Evolutionary conservation across 1,284 basidiomycete genomes (phyloP).

Genomic region (Moesziomyces globuligerus): DNA sequence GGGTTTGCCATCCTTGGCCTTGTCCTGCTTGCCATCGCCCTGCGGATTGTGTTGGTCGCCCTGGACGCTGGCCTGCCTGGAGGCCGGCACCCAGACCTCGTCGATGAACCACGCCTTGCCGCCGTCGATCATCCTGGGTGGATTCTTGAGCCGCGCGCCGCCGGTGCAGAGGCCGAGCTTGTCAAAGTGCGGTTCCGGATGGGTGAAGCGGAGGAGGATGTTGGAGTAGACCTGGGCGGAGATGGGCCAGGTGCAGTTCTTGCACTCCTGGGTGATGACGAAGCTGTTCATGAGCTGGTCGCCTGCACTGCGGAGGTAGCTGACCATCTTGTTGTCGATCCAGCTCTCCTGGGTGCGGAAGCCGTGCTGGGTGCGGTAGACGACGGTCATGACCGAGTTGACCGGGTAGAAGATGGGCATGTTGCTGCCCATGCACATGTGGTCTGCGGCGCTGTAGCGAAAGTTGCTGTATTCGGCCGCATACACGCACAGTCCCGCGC

Average conservation of each 20-base stretch:
- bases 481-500: constrained; percentile 31
- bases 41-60: too few species aligned
- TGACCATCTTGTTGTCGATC: constrained; percentile 41
- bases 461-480: constrained; percentile 34
- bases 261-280: constrained; percentile 49
- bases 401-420: constrained; percentile 40
- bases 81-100: constrained; percentile 32
- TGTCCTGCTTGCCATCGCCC: too few species aligned
- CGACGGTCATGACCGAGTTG: constrained; percentile 20
- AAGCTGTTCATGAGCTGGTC: constrained; percentile 49
- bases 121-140: constrained; percentile 12
- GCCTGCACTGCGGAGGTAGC: constrained; percentile 27
- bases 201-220: constrained; percentile 22
- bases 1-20: too few species aligned
- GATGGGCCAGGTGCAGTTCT: constrained; percentile 31
- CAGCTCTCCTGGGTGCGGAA: constrained; percentile 42
- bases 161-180: constrained; percentile 30
- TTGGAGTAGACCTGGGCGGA: constrained; percentile 35
- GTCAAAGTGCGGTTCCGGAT: constrained; percentile 28
- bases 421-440: constrained; percentile 47
- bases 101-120: constrained; percentile 36
- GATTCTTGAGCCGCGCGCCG: constrained; percentile 13
- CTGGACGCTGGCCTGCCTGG: constrained; percentile 12
- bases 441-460: constrained; percentile 24
- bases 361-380: constrained; percentile 35